Percentiles rank a stretch among this genome's conserved stretches.
phyloP scores from a whole-genome alignment of 768 basidiomycete genomes.

The Hygrophorus russula region DNA sequence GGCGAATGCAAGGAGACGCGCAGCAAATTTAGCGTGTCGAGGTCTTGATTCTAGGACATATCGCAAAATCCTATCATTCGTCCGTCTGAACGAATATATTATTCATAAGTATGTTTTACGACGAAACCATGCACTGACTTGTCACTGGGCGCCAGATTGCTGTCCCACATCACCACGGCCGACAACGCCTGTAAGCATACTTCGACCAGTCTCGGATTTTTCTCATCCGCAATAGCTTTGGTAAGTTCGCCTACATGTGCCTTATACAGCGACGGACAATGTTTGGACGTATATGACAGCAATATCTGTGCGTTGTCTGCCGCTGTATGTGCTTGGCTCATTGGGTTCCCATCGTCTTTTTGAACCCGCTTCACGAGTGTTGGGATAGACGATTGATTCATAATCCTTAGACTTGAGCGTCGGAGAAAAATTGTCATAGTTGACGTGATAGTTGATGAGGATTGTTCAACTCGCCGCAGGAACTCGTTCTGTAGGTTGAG shows the following conservation, averaged over 20 bases:
- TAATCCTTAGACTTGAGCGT: conserved; percentile 53
- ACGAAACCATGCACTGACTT: conserved; percentile 36
- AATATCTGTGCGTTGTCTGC: conserved; percentile 41
- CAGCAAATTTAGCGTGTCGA: conserved; percentile 77
- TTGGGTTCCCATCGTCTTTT: conserved; percentile 29
- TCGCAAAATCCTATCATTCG: conserved; percentile 50
- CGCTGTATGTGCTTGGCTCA: conserved; percentile 21
- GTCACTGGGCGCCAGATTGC: conserved; percentile 45
- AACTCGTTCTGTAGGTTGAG: conserved; percentile 55
- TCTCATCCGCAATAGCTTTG: conserved; percentile 60
- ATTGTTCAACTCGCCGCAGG: conserved; percentile 61
- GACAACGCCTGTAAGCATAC: conserved; percentile 70
- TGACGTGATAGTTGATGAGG: conserved; percentile 41
- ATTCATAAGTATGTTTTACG: background rate
- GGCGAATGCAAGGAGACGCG: conserved; percentile 55
- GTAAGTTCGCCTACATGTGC: conserved; percentile 66
- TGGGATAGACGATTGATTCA: conserved; percentile 82
- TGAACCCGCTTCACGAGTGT: conserved; percentile 63
- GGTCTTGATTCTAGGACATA: conserved; percentile 48
- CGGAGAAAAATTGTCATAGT: conserved; percentile 70
- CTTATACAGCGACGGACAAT: conserved; percentile 62
- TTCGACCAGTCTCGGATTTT: conserved; percentile 44
- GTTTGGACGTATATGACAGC: conserved; percentile 58
- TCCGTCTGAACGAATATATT: conserved; percentile 34
- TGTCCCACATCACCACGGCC: conserved; percentile 49